phyloP scores from a whole-genome alignment of 306 rosid species.

The Dalbergia cultrata region DNA sequence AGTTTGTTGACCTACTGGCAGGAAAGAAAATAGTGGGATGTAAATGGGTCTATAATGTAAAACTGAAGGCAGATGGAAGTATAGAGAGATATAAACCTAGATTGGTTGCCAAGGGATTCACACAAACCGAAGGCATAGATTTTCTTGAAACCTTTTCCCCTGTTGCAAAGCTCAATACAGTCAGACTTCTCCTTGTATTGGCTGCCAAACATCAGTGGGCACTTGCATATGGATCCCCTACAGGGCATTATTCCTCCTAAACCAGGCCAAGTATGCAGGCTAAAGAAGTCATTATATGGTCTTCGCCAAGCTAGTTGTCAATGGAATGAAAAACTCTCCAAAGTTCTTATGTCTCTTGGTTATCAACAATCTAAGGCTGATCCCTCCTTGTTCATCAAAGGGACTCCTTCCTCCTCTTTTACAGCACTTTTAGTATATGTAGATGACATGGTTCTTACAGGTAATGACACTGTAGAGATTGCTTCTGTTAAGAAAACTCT shows the following conservation, averaged over 20 bases:
- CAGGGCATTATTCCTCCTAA: neutral
- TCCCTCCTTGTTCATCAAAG: neutral
- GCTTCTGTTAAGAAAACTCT: neutral
- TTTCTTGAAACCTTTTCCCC: no score
- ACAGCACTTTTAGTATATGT: neutral
- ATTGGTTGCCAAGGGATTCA: no score
- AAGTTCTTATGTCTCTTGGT: neutral
- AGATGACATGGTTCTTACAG: neutral
- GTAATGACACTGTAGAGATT: neutral
- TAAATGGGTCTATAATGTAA: no score
- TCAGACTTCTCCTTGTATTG: accelerated
- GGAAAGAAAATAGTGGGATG: no score
- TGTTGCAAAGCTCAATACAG: neutral
- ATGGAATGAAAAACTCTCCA: neutral
- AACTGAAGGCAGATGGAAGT: no score
- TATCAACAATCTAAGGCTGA: neutral
- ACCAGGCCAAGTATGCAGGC: neutral
- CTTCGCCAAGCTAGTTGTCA: neutral
- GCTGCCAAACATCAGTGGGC: neutral
- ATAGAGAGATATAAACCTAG: no score
- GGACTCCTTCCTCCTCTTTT: accelerated
- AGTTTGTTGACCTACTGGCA: no score
- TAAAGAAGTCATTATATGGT: neutral
- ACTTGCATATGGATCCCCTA: no score
- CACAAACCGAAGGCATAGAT: no score